Evolutionary conservation across 2,329 filamentous ascomycete genomes (phyloP).

Genomic region (Fusarium liriodendri): DNA sequence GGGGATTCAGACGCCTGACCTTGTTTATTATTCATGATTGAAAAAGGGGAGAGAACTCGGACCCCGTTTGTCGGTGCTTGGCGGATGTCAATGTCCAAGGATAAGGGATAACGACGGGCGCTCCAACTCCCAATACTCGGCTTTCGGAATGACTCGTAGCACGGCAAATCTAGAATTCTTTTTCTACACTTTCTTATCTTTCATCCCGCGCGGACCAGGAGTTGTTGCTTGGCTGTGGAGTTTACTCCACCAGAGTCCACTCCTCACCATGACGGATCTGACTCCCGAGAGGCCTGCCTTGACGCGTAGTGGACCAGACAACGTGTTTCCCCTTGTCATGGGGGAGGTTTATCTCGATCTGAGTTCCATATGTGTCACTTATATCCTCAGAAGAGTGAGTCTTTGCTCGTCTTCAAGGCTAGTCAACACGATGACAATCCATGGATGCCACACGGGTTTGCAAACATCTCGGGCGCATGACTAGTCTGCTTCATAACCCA

Average conservation of each 20-base stretch:
- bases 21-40: not conserved
- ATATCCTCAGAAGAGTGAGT: not conserved
- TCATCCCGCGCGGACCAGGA: not conserved
- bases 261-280: slow-evolving; percentile 1
- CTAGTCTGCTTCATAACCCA: slow-evolving; percentile 3
- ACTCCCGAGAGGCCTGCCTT: not conserved
- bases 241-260: slow-evolving; percentile 1
- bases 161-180: not conserved
- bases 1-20: not conserved
- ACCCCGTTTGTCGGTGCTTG: not conserved
- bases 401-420: not conserved
- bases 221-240: not conserved
- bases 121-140: not conserved
- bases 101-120: not conserved
- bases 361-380: not conserved
- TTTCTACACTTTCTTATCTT: not conserved
- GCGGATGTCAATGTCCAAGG: slow-evolving; percentile 1
- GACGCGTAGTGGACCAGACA: not conserved
- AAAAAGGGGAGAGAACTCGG: not conserved
- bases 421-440: not conserved
- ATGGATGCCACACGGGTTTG: not conserved
- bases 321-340: not conserved
- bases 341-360: not conserved
- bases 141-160: not conserved
- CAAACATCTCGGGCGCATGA: not conserved